Evolutionary conservation across 345 rosid species (phyloP).

Genomic region (Lagerstroemia speciosa): DNA sequence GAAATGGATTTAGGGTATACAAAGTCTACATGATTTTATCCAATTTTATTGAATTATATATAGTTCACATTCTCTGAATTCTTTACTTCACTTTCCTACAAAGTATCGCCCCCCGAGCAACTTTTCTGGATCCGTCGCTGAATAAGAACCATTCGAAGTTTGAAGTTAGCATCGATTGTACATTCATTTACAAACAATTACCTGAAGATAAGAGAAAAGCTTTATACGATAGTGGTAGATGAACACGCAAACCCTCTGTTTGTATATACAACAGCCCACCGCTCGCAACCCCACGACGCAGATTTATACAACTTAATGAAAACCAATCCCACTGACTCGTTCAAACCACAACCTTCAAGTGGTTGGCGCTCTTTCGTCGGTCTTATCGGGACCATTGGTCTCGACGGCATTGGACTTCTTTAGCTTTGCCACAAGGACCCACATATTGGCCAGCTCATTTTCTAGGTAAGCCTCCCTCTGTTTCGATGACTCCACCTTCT

Average conservation of each 20-base stretch:
- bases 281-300: background rate
- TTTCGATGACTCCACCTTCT: conserved; percentile 74
- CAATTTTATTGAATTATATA: too few relatives aligned
- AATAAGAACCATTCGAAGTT: too few relatives aligned
- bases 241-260: background rate
- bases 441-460: conserved; percentile 97
- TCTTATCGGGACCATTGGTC: conserved; percentile 30
- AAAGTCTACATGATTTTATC: too few relatives aligned
- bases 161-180: too few relatives aligned
- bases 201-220: background rate
- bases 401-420: conserved; percentile 59
- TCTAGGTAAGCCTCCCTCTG: conserved; percentile 90
- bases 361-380: conserved; percentile 16
- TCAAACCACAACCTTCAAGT: background rate
- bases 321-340: background rate
- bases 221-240: background rate
- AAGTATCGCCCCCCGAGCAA: too few relatives aligned
- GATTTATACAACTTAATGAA: background rate
- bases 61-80: too few relatives aligned
- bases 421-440: conserved; percentile 92
- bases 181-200: background rate
- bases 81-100: too few relatives aligned
- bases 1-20: too few relatives aligned
- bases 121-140: too few relatives aligned
- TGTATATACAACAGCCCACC: background rate